phyloP scores from a whole-genome alignment of 352 stramenopile species.

The Paralagenidium karlingii region DNA sequence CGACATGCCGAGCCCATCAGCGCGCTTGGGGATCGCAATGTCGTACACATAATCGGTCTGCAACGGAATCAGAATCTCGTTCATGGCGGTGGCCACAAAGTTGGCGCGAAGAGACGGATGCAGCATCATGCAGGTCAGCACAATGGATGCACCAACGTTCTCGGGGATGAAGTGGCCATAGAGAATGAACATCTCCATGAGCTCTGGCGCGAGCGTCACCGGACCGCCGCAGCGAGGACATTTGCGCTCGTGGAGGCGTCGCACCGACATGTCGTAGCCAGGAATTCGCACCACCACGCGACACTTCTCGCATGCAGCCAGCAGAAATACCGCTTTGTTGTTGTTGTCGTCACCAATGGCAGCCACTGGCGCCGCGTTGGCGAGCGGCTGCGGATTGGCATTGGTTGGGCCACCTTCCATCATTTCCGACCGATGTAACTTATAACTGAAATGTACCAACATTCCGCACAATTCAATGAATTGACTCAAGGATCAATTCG shows the following conservation, averaged over 20 bases:
- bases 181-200: slow-evolving; percentile 83
- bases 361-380: no score
- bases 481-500: no score
- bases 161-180: slow-evolving; percentile 76
- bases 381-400: no score
- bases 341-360: no score
- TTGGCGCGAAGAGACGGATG: slow-evolving; percentile 62
- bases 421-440: no score
- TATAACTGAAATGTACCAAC: no score
- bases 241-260: slow-evolving; percentile 66
- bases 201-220: slow-evolving; percentile 56
- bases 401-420: no score
- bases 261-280: slow-evolving; percentile 72
- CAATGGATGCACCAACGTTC: slow-evolving; percentile 39
- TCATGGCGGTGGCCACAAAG: slow-evolving; percentile 75
- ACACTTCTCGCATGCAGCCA: slow-evolving; percentile 63
- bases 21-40: slow-evolving; percentile 63
- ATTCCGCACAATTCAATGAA: no score
- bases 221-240: slow-evolving; percentile 45
- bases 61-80: slow-evolving; percentile 61
- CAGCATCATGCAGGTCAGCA: slow-evolving; percentile 51
- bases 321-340: slow-evolving; percentile 45
- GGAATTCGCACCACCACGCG: slow-evolving; percentile 51
- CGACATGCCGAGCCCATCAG: slow-evolving; percentile 72
- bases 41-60: slow-evolving; percentile 80